A percentile compares a stretch with the other conserved stretches of the same genome.
phyloP scores from a whole-genome alignment of 495 filamentous ascomycete genomes.

The Tuber indicum region DNA sequence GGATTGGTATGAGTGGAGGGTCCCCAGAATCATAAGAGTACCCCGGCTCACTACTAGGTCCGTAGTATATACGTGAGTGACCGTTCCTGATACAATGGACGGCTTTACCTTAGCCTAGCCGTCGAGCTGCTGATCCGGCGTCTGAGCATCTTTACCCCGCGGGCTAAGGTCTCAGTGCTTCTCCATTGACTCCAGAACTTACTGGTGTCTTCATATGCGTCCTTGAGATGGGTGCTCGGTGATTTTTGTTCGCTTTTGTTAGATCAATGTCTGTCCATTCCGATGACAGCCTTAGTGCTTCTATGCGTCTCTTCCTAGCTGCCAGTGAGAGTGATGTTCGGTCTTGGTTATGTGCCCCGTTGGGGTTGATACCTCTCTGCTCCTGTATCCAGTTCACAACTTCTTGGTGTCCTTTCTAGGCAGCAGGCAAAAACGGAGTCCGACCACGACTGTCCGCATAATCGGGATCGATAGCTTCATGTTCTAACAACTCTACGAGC shows the following conservation, averaged over 20 bases:
- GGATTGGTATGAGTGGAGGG: too few species aligned
- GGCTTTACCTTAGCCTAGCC: neutral
- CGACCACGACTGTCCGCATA: neutral
- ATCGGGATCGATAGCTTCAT: neutral
- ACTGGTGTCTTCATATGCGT: neutral
- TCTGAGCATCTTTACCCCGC: neutral
- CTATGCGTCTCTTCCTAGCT: conserved; percentile 35
- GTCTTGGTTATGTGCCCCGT: conserved; percentile 10
- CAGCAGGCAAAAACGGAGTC: neutral
- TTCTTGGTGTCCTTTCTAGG: neutral
- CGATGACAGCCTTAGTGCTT: conserved; percentile 34
- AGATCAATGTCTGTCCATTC: conserved; percentile 13
- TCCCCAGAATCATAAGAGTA: neutral
- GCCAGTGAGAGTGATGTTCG: conserved; percentile 41
- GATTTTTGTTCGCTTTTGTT: neutral
- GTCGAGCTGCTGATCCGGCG: neutral
- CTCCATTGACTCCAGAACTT: neutral
- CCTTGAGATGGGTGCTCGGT: neutral
- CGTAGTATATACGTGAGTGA: neutral
- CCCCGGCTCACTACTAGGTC: neutral
- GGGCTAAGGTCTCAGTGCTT: neutral
- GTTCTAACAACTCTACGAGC: neutral
- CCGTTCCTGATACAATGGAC: neutral
- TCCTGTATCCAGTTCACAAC: conserved; percentile 22
- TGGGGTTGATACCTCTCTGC: conserved; percentile 34